Evolutionary conservation across 208 protist species (phyloP).

Genomic region (Lotmaria passim): DNA sequence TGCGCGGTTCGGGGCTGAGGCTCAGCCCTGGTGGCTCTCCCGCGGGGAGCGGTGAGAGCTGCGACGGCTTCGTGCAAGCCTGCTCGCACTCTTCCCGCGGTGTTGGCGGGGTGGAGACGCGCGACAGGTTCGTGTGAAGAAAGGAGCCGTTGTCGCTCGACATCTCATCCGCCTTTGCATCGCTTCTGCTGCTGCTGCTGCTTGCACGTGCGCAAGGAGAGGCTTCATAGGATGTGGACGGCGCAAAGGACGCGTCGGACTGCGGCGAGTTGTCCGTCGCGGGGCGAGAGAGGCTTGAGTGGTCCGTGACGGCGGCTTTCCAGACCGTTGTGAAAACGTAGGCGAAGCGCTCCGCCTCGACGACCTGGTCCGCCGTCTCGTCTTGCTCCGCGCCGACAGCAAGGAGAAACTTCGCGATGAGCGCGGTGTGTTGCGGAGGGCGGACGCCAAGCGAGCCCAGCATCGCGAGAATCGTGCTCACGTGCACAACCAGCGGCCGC

Average conservation of each 20-base stretch:
- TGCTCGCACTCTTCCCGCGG: not conserved
- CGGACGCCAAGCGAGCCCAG: conserved; percentile 23
- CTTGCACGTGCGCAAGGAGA: not conserved
- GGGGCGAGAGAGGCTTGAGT: not conserved
- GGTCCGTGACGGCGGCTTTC: conserved; percentile 33
- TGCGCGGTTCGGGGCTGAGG: conserved; percentile 25
- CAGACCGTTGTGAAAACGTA: conserved; percentile 55
- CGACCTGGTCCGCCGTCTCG: conserved; percentile 6
- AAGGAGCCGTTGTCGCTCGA: conserved; percentile 21
- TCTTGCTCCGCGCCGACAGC: conserved; percentile 29
- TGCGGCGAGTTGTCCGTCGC: not conserved
- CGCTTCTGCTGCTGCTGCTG: not conserved
- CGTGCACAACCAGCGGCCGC: conserved; percentile 25
- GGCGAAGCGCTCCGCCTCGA: conserved; percentile 46
- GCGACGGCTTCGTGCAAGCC: not conserved
- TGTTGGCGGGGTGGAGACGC: not conserved
- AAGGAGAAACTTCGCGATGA: conserved; percentile 52
- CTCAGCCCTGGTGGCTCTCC: conserved; percentile 15
- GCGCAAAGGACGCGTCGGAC: not conserved
- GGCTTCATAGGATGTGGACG: not conserved
- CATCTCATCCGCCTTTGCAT: not conserved
- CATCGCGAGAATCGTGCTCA: conserved; percentile 32
- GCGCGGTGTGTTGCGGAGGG: conserved; percentile 25
- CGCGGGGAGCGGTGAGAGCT: not conserved
- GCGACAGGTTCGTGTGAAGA: conserved; percentile 22